phyloP scores from a whole-genome alignment of 2,329 filamentous ascomycete species.

The Aspergillus ruber region DNA sequence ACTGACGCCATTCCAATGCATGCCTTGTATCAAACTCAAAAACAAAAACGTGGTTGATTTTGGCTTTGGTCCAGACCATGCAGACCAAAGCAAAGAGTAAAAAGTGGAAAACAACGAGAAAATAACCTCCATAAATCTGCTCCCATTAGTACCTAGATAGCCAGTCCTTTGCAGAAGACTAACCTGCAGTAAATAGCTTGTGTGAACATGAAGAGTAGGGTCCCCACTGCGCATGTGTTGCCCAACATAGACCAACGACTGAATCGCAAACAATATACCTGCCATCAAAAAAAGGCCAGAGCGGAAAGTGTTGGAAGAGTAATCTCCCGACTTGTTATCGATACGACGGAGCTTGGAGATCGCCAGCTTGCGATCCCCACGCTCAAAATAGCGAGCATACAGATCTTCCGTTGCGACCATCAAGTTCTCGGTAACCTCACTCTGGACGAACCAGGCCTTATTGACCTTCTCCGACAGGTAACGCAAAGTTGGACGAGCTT shows the following conservation, averaged over 20 bases:
- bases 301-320: constrained; percentile 53
- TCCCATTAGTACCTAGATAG: constrained; percentile 16
- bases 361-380: constrained; percentile 86
- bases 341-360: constrained; percentile 77
- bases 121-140: constrained; percentile 87
- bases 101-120: constrained; percentile 73
- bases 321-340: constrained; percentile 53
- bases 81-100: constrained; percentile 81
- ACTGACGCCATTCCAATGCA: constrained; percentile 80
- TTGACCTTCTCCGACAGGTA: constrained; percentile 92
- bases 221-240: constrained; percentile 48
- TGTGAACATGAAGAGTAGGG: constrained; percentile 44
- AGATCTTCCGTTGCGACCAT: constrained; percentile 80
- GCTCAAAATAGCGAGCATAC: constrained; percentile 90
- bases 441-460: constrained; percentile 84
- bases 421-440: constrained; percentile 73
- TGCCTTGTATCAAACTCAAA: constrained; percentile 91
- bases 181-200: constrained; percentile 64
- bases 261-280: constrained; percentile 59
- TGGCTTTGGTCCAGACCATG: constrained; percentile 71
- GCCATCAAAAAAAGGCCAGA: constrained; percentile 62
- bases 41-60: constrained; percentile 94
- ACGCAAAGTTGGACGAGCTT: constrained; percentile 66
- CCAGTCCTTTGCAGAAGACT: constrained; percentile 11
- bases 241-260: constrained; percentile 58